Base-by-base conservation (phyloP, 176 grass and related monocot genomes). In the Tillandsia fasciculata region DNA sequence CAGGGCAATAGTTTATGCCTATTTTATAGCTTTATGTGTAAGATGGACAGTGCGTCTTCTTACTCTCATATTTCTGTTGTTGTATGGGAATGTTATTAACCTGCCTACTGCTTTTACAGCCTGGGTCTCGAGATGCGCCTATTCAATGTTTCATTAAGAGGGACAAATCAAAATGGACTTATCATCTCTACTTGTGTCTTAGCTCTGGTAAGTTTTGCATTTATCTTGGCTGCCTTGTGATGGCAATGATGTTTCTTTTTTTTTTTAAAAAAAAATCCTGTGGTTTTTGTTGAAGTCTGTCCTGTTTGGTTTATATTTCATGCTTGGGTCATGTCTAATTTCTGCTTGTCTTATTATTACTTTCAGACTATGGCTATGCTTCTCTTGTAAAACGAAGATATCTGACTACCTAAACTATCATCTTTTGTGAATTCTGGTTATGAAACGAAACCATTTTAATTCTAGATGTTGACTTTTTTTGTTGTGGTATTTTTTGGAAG, bases 61-160 rank as follows among this genome's bases (percentile, higher is more conserved):
- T 13, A 42, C 26, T 48, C 11, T 24, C 23, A 42, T 42, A 4
- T 11, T 76, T 27, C 26, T 17, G 63, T 78, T 17, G 54, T 74
- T 65, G 20, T 53, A 68, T 8, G 15, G 54, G 18, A 48, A 74
- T 81, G 50, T 64, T 77, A 77, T 75, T 24, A 65, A 15, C 69
- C 67, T 72, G 3, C 12, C 69, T 76, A 13, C 76, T 72, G 15
- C 20, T 70, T 87, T 83, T 77, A 51, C 80, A 99, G 95, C 95
- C 95, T 72, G 95, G 95, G 2, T 84, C 95, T 75, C 84, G 95
- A 65, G 95, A 99, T 49, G 87, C 80, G 68, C 82, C 84, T 76
- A 88, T 99, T 71, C 90, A 88, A 72, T 99, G 95, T 77, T 94
- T 88, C 66, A 99, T 99, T 83, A 99, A 94, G 85, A 88, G 95